Base-by-base conservation (phyloP, 2,329 filamentous ascomycete species). In the Colletotrichum liriopes region DNA sequence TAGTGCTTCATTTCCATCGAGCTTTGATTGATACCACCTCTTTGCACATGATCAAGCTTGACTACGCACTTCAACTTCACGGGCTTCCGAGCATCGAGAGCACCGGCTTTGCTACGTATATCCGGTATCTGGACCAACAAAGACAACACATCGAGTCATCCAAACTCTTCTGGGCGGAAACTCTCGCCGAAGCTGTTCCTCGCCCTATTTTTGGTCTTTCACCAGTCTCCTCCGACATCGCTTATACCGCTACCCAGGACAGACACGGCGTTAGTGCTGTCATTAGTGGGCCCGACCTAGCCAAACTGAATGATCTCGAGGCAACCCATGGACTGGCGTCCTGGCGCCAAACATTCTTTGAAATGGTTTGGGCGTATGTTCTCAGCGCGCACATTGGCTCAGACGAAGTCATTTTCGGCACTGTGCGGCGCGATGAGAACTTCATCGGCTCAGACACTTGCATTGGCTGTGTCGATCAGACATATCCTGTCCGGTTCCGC, bases 391-490 rank as follows among this genome's bases (percentile, higher is more conserved):
- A 66, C 6, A 66, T 29, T 18, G 52, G 32, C 14, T 47, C 41
- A 6, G 35, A 32, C 26, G 63, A 66, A 16, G 63, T 59, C 9
- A 16, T 39, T 5, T 66, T 66, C 20, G 63, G 63, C 43, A 49
- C 43, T 1, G 63, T 66, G 5, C 37, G 63, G 9, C 52, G 63
- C 3, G 63, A 66, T n/a, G 54, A 66, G 1, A 58, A 52, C 54
- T 66, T 66, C 54, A 26, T 66, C 43, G 63, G 63, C 14, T 55
- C 54, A 9, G 41, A 51, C 4, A 45, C 32, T 20, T 41, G 37
- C 29, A 51, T 66, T 8, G 63, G 63, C 0, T 66, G 63, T 26
- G 29, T 66, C 20, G 63, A 66, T 26, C 63, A 66, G 29, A 66
- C 63, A 11, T 66, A 58, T 49, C 54, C 55, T 8, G 52, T 66